Base-by-base conservation (phyloP, 75 land plant species). In the Ceratopteris richardii region DNA sequence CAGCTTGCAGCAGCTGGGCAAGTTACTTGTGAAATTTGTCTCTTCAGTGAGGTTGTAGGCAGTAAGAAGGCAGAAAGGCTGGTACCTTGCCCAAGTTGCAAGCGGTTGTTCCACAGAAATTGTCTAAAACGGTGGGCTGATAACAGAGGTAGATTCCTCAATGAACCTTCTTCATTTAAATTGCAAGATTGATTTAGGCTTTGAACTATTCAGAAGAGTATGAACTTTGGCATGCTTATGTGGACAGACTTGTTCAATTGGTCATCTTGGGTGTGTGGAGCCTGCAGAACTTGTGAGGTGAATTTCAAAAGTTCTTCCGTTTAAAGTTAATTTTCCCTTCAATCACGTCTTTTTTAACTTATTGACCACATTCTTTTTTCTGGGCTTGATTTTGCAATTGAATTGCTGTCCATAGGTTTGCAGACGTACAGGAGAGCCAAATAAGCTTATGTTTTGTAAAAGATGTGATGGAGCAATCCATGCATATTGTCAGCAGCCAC, bases 391-490 rank as follows among this genome's bases (percentile, higher is more conserved):
- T 33, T 3, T 33, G 37, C 37, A 4, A 4, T 3, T 33, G 37
- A 33, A 33, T 33, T 9, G 9, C 3, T 33, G 37, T 33, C 37
- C 9, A n/a, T 33, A 95, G 99, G 80, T 81, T 18, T 95, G 99
- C 56, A 78, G 78, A 41, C 79, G 80, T 72, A 66, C 82, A 44
- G 99, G 91, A 62, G 99, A 95, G 61, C 91, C 96, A 52, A 95
- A 76, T 55, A 95, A 86, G 69, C 81, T 95, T 16, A 83, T 82
- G 86, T 95, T 90, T 62, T 95, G 99, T 59, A 90, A 81, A 73
- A 83, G 99, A 63, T 95, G 99, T 74, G 99, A 95, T 74, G 81
- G 53, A 51, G 96, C 96, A 52, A 70, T 81, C 61, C 99, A 95
- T 65, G 78, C 82, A 60, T 86, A 83, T 57, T 95, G 99, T 62